These are phyloP conservation scores for Pseudogymnoascus sp. DNA, from an alignment of 2,329 filamentous ascomycete genomes.

Conservation along the genomic window DNA sequence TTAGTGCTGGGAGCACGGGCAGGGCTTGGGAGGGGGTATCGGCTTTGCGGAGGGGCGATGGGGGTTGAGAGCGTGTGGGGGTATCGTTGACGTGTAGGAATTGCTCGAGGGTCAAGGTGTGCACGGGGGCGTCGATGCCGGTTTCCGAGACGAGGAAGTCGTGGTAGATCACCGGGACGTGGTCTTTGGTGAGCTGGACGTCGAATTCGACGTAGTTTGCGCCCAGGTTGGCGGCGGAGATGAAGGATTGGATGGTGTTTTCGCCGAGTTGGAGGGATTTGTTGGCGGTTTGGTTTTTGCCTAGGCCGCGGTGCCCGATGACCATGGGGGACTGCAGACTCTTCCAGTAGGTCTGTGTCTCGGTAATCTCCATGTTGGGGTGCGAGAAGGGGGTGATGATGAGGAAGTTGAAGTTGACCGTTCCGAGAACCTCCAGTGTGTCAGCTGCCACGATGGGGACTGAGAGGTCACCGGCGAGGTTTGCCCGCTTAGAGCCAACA, in stretches of 20 bases:
- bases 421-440: constrained; percentile 82
- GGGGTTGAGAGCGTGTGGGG: constrained; percentile 34
- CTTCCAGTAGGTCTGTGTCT: constrained; percentile 93
- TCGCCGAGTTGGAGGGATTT: constrained; percentile 90
- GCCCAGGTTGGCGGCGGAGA: constrained; percentile 88
- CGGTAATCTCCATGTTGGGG: constrained; percentile 86
- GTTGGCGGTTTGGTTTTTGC: constrained; percentile 80
- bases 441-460: constrained; percentile 82
- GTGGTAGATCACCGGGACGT: constrained; percentile 96
- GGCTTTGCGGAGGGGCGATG: constrained; percentile 33
- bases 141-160: constrained; percentile 98
- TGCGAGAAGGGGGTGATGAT: constrained; percentile 92
- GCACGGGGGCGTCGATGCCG: constrained; percentile 91
- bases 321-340: constrained; percentile 83
- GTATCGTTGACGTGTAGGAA: constrained; percentile 71
- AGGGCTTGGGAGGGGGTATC: constrained; percentile 19
- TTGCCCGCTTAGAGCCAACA: constrained; percentile 80
- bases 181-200: constrained; percentile 97
- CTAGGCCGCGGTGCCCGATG: constrained; percentile 65
- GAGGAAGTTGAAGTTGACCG: constrained; percentile 94
- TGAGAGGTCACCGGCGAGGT: constrained; percentile 82
- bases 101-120: constrained; percentile 90
- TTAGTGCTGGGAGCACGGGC: constrained; percentile 13
- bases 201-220: constrained; percentile 73
- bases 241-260: constrained; percentile 93